These are phyloP conservation scores for Parastagonospora nodorum DNA, from an alignment of 2,329 filamentous ascomycete genomes.

Conservation along the genomic window DNA sequence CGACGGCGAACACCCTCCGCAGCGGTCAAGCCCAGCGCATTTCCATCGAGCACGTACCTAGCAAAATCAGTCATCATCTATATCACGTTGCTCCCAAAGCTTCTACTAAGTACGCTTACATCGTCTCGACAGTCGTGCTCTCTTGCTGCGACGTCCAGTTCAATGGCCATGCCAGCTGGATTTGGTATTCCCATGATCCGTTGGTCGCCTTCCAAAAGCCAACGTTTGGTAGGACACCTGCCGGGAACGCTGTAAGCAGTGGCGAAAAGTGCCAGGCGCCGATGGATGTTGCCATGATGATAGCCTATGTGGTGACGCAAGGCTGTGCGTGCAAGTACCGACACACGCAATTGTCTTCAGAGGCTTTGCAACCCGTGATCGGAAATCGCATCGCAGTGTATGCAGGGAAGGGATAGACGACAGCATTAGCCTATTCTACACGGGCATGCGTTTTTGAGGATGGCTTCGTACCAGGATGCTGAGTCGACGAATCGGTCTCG, in stretches of 20 bases:
- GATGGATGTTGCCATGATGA: slow-evolving; percentile 20
- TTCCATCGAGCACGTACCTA: slow-evolving; percentile 42
- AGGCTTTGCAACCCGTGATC: too few relatives aligned
- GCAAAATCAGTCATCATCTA: slow-evolving; percentile 2
- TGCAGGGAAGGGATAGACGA: too few relatives aligned
- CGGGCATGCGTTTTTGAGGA: too few relatives aligned
- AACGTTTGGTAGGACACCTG: slow-evolving; percentile 34
- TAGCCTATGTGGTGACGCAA: not conserved
- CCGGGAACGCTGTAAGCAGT: slow-evolving; percentile 27
- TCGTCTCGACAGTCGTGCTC: slow-evolving; percentile 32
- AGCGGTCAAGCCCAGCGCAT: slow-evolving; percentile 33
- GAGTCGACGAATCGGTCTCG: too few relatives aligned
- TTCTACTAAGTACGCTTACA: slow-evolving; percentile 22
- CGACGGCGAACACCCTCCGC: slow-evolving; percentile 37
- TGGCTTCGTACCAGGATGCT: too few relatives aligned
- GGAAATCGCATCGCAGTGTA: too few relatives aligned
- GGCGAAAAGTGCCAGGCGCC: slow-evolving; percentile 37
- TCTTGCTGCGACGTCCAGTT: slow-evolving; percentile 37
- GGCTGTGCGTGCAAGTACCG: not conserved
- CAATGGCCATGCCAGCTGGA: slow-evolving; percentile 40
- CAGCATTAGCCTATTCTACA: too few relatives aligned
- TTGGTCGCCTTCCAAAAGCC: slow-evolving; percentile 38
- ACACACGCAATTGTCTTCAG: too few relatives aligned
- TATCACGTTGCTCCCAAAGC: not conserved
- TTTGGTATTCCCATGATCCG: slow-evolving; percentile 41